A percentile compares a stretch with the other conserved stretches of the same genome.
phyloP scores from a whole-genome alignment of 1,139 yeast species.

The Candida smagusa region DNA sequence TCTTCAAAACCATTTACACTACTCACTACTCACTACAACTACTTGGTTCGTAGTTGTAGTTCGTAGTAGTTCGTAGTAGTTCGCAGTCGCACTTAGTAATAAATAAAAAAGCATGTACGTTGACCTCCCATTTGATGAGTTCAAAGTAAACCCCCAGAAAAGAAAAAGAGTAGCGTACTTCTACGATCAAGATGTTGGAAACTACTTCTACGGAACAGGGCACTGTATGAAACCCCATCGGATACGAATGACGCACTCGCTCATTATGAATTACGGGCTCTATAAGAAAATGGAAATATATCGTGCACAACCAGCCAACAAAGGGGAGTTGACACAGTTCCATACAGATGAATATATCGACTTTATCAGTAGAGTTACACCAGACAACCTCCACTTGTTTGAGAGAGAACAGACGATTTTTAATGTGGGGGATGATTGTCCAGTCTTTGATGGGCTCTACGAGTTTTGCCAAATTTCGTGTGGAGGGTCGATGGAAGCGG shows the following conservation, averaged over 20 bases:
- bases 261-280: conserved; percentile 94
- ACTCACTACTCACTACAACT: no score
- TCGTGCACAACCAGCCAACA: conserved; percentile 94
- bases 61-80: no score
- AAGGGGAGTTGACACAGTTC: conserved; percentile 96
- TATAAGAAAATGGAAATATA: conserved; percentile 97
- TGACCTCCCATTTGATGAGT: conserved; percentile 46
- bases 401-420: conserved; percentile 90
- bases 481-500: conserved; percentile 97
- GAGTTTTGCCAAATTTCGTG: conserved; percentile 93
- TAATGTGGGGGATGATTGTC: conserved; percentile 97
- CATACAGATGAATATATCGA: conserved; percentile 97
- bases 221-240: conserved; percentile 99
- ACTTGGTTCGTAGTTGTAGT: no score
- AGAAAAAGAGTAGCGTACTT: conserved; percentile 47
- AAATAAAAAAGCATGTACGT: conserved; percentile 35
- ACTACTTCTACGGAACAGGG: conserved; percentile 96
- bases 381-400: conserved; percentile 87
- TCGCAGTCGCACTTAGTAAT: no score
- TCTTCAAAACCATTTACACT: no score
- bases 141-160: conserved; percentile 35
- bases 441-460: conserved; percentile 92
- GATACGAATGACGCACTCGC: conserved; percentile 96
- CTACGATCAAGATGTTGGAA: conserved; percentile 81
- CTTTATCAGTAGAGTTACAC: conserved; percentile 87